Base-by-base conservation (phyloP, 768 basidiomycete species). In the Kwoniella europaea region DNA sequence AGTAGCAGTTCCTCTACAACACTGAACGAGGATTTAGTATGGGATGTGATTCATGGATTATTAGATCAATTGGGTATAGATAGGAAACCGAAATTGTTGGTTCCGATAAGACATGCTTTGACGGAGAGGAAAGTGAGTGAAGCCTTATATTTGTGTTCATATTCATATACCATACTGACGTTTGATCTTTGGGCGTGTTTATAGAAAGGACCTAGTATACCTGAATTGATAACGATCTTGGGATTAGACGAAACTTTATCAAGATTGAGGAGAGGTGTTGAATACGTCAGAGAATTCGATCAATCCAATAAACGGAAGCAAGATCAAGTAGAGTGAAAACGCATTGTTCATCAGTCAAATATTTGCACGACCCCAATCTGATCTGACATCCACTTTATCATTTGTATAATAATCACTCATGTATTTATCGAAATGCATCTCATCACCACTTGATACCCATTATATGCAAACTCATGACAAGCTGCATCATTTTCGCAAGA, bases 121-220 rank as follows among this genome's bases (percentile, higher is more conserved):
- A 94, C 91, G 1, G 94, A 90, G 2, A 88, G 89, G 85, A 93
- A 92, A 88, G 94, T 91, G 67, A n/a, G 87, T 77, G 16, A 27
- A 27, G 27, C 27, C 27, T 27, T 27, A 9, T 35, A 6, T 35
- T 35, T 9, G 35, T 35, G 35, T 35, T 35, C 4, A 35, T 35
- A 27, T 27, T 27, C 27, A 27, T 27, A 4, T 18, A 55, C 22
- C 15, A 7, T 15, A 59, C 24, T 59, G 16, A 59, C 16, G 41
- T 1, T 16, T 29, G 7, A 15, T 56, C 12, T 24, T 29, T n/a
- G 15, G 10, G 44, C 27, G 2, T 13, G 20, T 43, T 43, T 62
- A n/a, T 65, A 87, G 86, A 80, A 82, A 52, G 86, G 87, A 3
- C 87, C 87, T 0, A 85, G 84, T 29, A 59, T 87, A 3, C 84